Conservation (phyloP, 2,329 filamentous ascomycete genomes). For the Aspergillus felis region DNA sequence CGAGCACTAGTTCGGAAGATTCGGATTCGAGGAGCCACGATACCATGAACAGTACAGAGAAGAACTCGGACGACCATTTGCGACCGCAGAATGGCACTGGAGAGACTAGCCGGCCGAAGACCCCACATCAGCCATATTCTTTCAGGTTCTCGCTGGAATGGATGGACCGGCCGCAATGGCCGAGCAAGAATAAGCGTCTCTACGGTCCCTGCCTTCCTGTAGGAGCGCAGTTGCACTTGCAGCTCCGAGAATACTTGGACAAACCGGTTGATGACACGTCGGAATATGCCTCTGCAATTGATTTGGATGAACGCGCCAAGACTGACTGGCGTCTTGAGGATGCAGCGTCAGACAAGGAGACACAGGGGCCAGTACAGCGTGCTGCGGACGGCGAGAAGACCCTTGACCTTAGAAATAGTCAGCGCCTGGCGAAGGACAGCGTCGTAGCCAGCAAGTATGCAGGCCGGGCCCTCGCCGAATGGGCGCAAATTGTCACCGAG, state of each 20-base stretch:
- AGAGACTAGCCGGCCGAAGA: conserved; percentile 31
- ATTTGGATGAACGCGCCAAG: conserved; percentile 15
- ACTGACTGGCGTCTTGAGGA: conserved; percentile 4
- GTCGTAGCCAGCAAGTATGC: conserved; percentile 52
- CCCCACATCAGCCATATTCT: conserved; percentile 53
- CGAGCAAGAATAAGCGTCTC: conserved; percentile 51
- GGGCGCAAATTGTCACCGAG: conserved; percentile 58
- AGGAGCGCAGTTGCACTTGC: conserved; percentile 52
- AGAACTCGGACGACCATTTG: conserved; percentile 25
- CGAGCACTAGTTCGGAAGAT: conserved; percentile 37
- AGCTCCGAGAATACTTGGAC: conserved; percentile 31
- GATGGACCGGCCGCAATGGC: conserved; percentile 51
- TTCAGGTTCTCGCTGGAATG: conserved; percentile 69
- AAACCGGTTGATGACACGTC: conserved; percentile 22
- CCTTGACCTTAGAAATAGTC: conserved; percentile 3
- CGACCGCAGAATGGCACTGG: conserved; percentile 18
- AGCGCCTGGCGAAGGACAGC: conserved; percentile 22
- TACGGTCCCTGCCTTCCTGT: conserved; percentile 55
- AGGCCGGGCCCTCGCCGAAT: conserved; percentile 62
- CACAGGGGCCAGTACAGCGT: neutral
- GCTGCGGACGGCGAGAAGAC: conserved; percentile 6
- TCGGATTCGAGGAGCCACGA: conserved; percentile 29
- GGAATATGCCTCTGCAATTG: conserved; percentile 15
- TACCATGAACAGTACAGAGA: conserved; percentile 18
- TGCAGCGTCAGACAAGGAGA: conserved; percentile 4